A percentile compares a stretch with the other conserved stretches of the same genome.
Evolutionary conservation across 2,329 filamentous ascomycete genomes (phyloP).

Genomic region (Alternaria solani): DNA sequence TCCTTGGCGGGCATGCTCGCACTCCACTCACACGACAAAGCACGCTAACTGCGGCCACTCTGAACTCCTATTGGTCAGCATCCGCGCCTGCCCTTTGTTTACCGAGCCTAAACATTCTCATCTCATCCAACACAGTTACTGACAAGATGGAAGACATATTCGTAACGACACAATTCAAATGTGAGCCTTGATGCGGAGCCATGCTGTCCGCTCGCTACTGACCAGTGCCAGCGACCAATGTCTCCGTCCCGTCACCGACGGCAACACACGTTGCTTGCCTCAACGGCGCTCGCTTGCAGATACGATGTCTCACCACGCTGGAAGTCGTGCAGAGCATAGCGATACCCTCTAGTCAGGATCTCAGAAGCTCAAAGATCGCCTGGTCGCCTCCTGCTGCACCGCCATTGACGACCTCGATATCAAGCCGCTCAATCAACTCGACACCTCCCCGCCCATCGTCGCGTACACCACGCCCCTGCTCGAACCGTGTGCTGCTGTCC

Average conservation of each 20-base stretch:
- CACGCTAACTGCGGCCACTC: slow-evolving; percentile 20
- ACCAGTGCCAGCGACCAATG: slow-evolving; percentile 36
- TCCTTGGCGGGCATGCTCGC: background rate
- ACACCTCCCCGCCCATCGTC: slow-evolving; percentile 33
- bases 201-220: slow-evolving; percentile 11
- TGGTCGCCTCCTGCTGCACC: slow-evolving; percentile 46
- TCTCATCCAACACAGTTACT: slow-evolving; percentile 8
- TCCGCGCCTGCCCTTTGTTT: slow-evolving; percentile 35
- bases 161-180: slow-evolving; percentile 44
- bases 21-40: background rate
- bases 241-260: slow-evolving; percentile 50
- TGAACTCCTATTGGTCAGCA: slow-evolving; percentile 30
- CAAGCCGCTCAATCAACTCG: slow-evolving; percentile 13
- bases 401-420: slow-evolving; percentile 4
- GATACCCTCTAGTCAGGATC: slow-evolving; percentile 42
- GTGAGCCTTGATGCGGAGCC: slow-evolving; percentile 14
- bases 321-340: slow-evolving; percentile 48
- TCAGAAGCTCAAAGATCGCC: slow-evolving; percentile 41
- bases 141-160: slow-evolving; percentile 38
- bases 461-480: slow-evolving; percentile 21
- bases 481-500: slow-evolving; percentile 52
- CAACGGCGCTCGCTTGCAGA: slow-evolving; percentile 48
- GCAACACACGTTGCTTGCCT: slow-evolving; percentile 52
- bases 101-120: slow-evolving; percentile 34
- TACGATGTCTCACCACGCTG: slow-evolving; percentile 50